These are phyloP conservation scores for Jasminum sambac DNA, from an alignment of 257 asterid genomes.

Conservation along the genomic window DNA sequence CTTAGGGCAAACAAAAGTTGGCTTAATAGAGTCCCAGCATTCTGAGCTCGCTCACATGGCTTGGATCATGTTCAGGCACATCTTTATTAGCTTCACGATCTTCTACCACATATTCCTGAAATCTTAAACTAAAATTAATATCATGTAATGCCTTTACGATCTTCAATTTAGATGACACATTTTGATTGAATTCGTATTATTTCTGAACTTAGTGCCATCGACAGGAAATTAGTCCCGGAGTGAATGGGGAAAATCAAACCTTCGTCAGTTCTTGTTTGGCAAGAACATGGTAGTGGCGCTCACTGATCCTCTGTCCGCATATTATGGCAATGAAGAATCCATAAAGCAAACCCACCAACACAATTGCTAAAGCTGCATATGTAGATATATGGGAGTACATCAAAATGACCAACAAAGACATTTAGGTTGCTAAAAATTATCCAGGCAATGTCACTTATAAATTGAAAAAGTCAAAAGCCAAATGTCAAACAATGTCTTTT, in stretches of 20 bases:
- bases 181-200: background rate
- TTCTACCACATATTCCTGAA: conserved; percentile 90
- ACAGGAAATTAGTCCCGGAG: background rate
- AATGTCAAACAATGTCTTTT: conserved; percentile 10
- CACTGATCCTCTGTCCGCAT: conserved; percentile 94
- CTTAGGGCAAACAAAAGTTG: background rate
- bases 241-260: conserved; percentile 45
- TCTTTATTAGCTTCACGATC: conserved; percentile 73
- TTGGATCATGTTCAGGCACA: conserved; percentile 73
- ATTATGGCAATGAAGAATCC: conserved; percentile 98
- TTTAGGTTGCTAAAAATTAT: background rate
- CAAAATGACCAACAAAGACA: background rate
- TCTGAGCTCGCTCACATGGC: conserved; percentile 81
- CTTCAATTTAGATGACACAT: background rate
- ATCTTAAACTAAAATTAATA: conserved; percentile 4
- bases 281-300: conserved; percentile 97
- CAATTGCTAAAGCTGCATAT: conserved; percentile 81
- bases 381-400: background rate
- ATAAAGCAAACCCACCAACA: conserved; percentile 95
- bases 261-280: conserved; percentile 96
- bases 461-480: background rate
- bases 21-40: conserved; percentile 84
- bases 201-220: background rate
- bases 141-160: background rate
- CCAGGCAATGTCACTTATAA: background rate